Conservation (phyloP, 2,329 filamentous ascomycete genomes). For the Pyrenochaeta sp. region DNA sequence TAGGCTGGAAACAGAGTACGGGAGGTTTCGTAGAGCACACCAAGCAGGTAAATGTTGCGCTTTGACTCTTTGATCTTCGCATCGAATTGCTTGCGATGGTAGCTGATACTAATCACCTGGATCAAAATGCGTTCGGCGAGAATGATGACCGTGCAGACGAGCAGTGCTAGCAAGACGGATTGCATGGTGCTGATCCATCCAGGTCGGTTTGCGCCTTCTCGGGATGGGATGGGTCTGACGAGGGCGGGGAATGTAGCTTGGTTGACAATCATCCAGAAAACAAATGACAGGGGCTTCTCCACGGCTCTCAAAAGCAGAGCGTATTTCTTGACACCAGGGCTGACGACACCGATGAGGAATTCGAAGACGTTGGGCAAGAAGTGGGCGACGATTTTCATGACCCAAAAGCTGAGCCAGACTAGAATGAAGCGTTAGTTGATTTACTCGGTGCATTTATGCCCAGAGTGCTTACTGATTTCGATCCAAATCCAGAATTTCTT, state of each 20-base stretch:
- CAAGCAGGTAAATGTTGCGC: constrained; percentile 80
- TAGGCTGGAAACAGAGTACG: constrained; percentile 89
- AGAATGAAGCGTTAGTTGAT: constrained; percentile 9
- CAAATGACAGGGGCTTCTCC: constrained; percentile 67
- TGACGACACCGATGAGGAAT: constrained; percentile 68
- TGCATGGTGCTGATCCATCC: constrained; percentile 65
- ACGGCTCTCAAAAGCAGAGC: constrained; percentile 64
- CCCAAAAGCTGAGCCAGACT: constrained; percentile 70
- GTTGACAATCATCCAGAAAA: constrained; percentile 66
- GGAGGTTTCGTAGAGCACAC: constrained; percentile 89
- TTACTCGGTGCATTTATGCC: background rate
- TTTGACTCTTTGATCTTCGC: constrained; percentile 88
- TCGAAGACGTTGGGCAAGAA: constrained; percentile 67
- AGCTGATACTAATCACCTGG: constrained; percentile 83
- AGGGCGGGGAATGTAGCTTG: constrained; percentile 65
- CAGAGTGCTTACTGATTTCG: constrained; percentile 59
- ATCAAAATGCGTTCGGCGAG: constrained; percentile 80
- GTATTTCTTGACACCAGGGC: constrained; percentile 70
- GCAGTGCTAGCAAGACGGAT: constrained; percentile 70
- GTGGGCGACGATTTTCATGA: constrained; percentile 66
- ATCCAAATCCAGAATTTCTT: constrained; percentile 71
- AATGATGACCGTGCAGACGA: constrained; percentile 74
- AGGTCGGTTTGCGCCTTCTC: constrained; percentile 7
- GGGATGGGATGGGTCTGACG: constrained; percentile 18
- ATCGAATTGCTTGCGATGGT: constrained; percentile 84